Evolutionary conservation across 805 yeast species (phyloP).

Genomic region (Metschnikowia lochheadii): DNA sequence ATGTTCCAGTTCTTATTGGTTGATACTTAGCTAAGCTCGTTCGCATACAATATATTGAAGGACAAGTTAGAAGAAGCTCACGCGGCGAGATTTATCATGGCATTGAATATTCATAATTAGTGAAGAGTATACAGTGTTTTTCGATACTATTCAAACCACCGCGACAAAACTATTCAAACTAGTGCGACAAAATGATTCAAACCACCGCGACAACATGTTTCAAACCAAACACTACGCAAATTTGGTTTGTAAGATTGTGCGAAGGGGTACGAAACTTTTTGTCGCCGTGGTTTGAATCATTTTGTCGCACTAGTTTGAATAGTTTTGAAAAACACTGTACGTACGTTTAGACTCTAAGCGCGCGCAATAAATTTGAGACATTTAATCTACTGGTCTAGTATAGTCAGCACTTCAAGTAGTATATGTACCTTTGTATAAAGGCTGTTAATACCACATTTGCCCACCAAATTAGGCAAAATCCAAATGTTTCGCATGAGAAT

Average conservation of each 20-base stretch:
- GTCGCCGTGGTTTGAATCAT: too few species aligned
- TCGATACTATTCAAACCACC: too few species aligned
- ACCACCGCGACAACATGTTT: too few species aligned
- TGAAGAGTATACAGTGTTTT: too few species aligned
- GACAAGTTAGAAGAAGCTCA: background rate
- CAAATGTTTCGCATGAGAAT: constrained; percentile 18
- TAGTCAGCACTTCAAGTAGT: background rate
- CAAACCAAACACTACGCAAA: too few species aligned
- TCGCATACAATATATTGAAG: background rate
- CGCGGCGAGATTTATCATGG: background rate
- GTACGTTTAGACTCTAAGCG: background rate
- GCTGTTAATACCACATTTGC: background rate
- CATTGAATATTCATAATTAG: background rate
- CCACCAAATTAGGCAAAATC: constrained; percentile 7
- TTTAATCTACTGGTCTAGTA: background rate
- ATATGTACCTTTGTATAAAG: background rate
- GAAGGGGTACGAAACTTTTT: too few species aligned
- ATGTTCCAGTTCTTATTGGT: constrained; percentile 19
- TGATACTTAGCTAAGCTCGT: background rate
- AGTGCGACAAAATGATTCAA: too few species aligned
- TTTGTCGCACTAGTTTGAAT: too few species aligned
- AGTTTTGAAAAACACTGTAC: too few species aligned
- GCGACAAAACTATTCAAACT: too few species aligned
- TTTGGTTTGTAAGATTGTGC: too few species aligned
- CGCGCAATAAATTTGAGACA: too few species aligned